Evolutionary conservation across 2,329 filamentous ascomycete species (phyloP), one percentile per base, ranked within the genome.

Genomic region (Trichoderma lentiforme): DNA sequence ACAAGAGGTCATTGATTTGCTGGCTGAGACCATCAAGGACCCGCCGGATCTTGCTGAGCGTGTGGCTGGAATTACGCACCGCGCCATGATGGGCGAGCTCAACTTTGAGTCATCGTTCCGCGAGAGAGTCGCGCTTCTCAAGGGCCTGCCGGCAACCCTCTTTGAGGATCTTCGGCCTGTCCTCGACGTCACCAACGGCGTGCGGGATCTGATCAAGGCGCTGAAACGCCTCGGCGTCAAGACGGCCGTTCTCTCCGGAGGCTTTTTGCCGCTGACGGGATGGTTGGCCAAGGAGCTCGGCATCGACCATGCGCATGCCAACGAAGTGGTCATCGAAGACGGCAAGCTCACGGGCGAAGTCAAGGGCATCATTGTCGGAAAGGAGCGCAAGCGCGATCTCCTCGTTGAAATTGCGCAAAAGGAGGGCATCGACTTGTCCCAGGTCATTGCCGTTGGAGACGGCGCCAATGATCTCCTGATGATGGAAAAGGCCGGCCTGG

Each of bases 1-100:
- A 69, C 95, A 99, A 81, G 96, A 99, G 84, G 95, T 98, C 73
- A 98, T 99, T 79, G 96, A 99, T 81, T 91, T 98, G 77, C 91
- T 99, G 71, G 96, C 96, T 4, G 90, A 92, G 69, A 92, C 92
- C 47, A 89, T 97, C 77, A 85, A 83, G 62, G 84, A 92, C 82
- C 84, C 87, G 79, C 82, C 88, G 2, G 93, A 94, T 67, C 88
- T 97, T n/a, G 90, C 93, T 76, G 90, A 90, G 68, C 86, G 93
- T 77, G 95, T 99, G 51, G 92, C 94, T 11, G 90, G 91, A 77
- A 98, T 99, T 76, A 99, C 96, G 0, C 91, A 92, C 73, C 92
- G 94, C 39, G 95, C 96, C 43, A 99, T 99, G 96, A 91, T 95
- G 76, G 96, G 96, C 73, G 95, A 98, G 84, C 86, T 98, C 43